Base-by-base conservation (phyloP, 2,329 filamentous ascomycete genomes). In the Zasmidium cellare region DNA sequence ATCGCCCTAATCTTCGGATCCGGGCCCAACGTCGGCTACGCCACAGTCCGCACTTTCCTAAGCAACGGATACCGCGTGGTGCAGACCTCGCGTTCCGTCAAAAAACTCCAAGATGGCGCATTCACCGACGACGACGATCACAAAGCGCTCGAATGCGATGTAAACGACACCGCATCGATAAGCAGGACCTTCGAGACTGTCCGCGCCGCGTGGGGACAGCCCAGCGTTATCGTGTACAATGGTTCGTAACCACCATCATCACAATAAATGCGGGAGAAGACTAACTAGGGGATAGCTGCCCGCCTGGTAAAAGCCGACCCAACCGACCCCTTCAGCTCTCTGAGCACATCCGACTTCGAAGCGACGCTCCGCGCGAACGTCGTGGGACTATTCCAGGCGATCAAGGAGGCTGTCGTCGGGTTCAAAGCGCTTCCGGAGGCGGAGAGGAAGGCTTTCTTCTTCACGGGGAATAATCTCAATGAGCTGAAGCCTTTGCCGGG, bases 151-250 rank as follows among this genome's bases (percentile, higher is more conserved):
- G 5, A 24, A 14, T 76, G 44, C 48, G 77, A 80, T 59, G 67
- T 80, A 9, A 62, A 70, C 0, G 62, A 76, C 11, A 69, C 77
- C 0, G 51, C 67, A 1, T 64, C 67, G n/a, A 68, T 82, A 1
- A 56, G 64, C 2, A 57, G 53, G 2, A 67, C 72, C 2, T 82
- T 81, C 63, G 58, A 66, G 1, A 71, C 72, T 59, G 75, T 79
- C 2, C 75, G 74, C 48, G 50, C 58, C 48, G 38, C 62, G 23
- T 61, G 76, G 7, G 71, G 74, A 18, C 53, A 69, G n/a, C 77
- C 78, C 6, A 75, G 72, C 55, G 77, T 81, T 1, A 73, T 80
- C 3, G 69, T 80, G 2, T 79, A 79, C 57, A 80, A 79, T 63
- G 68, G 68, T 72, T 60, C 56, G 56, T 24, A 5, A 11, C n/a